Evolutionary conservation across 495 filamentous ascomycete species (phyloP), one percentile per base, ranked within the genome.

Genomic region (Lepraria neglecta): DNA sequence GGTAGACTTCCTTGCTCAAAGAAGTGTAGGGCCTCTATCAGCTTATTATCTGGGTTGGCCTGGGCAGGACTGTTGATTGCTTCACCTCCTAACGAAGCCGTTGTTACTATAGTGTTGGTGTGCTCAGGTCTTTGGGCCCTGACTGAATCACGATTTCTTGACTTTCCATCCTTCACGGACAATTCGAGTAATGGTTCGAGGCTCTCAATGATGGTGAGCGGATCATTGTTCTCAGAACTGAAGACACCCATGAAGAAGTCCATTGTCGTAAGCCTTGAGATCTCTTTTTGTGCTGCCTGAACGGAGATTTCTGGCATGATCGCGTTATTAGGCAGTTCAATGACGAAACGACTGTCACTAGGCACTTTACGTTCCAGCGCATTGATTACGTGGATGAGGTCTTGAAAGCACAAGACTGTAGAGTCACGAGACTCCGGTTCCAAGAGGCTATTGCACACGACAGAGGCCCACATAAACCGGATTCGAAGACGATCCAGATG

Each of bases 241-340:
- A 97, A 96, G 0, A 99, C 82, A 33, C 84, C 87, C 62, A 88
- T 78, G 73, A 99, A 97, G 73, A 96, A 97, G 67, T 96, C 95
- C 83, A 94, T 91, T 0, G 91, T 97, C 15, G 89, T 95, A 15
- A 97, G 77, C 68, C 91, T 89, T 50, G 89, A 89, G 30, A 96
- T 88, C 68, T 99, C 94, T 35, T 90, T 85, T 51, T 96, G 91
- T 14, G 92, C 84, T 4, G 89, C 88, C 14, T 78, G 79, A 4
- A 80, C 76, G 0, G 95, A 97, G 19, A 99, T 78, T 69, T 97
- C 90, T 0, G 91, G 85, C 85, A 99, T 96, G 45, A 88, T 79
- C 1, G 82, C 81, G 68, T 95, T 97, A 66, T 97, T 97, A 17
- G 85, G 84, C 7, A 98, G 79, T 44, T 76, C 77, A 59, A 97